Conservation (phyloP, 805 yeast genomes). For the Candida alai region DNA sequence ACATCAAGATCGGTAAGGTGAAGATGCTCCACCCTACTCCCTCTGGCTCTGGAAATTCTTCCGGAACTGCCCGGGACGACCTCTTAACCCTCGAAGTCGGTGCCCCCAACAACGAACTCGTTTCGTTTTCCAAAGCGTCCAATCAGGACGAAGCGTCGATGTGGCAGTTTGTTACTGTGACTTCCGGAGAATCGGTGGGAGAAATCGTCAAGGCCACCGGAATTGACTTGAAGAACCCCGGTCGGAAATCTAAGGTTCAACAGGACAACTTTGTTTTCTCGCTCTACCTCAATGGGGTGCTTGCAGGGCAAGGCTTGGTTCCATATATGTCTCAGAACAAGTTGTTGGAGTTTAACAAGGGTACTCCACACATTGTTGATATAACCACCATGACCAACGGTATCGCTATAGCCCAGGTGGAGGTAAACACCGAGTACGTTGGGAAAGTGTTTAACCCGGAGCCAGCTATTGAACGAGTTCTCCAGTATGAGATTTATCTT, state of each 20-base stretch:
- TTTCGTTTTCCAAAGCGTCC: constrained; percentile 64
- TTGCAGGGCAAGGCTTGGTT: constrained; percentile 56
- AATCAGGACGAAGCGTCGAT: constrained; percentile 47
- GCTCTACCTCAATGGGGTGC: constrained; percentile 60
- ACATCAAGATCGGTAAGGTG: constrained; percentile 54
- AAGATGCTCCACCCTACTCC: constrained; percentile 19
- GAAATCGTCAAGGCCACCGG: constrained; percentile 67
- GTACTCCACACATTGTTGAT: constrained; percentile 43
- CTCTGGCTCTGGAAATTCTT: constrained; percentile 14
- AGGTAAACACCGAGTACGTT: constrained; percentile 58
- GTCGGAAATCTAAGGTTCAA: constrained; percentile 27
- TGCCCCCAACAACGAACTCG: constrained; percentile 45
- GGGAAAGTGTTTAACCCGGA: constrained; percentile 67
- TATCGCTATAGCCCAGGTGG: constrained; percentile 43
- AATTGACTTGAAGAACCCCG: constrained; percentile 19
- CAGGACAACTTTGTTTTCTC: constrained; percentile 52
- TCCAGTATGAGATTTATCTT: constrained; percentile 49
- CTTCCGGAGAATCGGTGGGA: constrained; percentile 67
- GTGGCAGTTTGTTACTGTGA: constrained; percentile 75
- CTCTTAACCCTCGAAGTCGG: constrained; percentile 52
- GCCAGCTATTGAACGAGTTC: constrained; percentile 46
- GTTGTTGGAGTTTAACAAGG: constrained; percentile 44
- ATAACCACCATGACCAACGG: constrained; percentile 35
- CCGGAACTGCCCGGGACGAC: constrained; percentile 28
- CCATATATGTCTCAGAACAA: constrained; percentile 45